Conservation (phyloP, 768 basidiomycete genomes). For the Termitomyces sp. region DNA sequence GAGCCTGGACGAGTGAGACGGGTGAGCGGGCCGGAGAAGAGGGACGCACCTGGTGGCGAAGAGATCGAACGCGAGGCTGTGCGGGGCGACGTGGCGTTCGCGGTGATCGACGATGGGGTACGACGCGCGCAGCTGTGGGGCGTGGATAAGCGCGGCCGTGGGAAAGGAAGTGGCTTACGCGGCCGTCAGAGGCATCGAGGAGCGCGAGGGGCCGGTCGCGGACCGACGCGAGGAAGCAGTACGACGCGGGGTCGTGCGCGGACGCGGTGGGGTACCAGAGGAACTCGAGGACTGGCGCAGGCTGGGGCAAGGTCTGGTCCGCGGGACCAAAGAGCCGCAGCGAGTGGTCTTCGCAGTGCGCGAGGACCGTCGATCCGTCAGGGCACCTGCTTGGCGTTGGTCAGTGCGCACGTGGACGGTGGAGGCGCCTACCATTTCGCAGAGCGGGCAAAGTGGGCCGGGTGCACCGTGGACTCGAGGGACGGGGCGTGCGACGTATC, state of each 20-base stretch:
- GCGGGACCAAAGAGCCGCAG: conserved; percentile 42
- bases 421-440: no score
- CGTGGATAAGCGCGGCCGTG: neutral
- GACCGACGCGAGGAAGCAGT: conserved; percentile 80
- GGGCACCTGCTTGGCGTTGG: conserved; percentile 47
- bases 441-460: no score
- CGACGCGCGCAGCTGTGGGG: conserved; percentile 53
- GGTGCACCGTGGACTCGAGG: no score
- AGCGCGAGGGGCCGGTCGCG: conserved; percentile 84
- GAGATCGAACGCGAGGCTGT: conserved; percentile 74
- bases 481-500: no score
- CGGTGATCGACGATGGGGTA: conserved; percentile 91
- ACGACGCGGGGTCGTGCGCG: conserved; percentile 49
- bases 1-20: conserved; percentile 7
- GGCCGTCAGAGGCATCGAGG: conserved; percentile 71
- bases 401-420: neutral
- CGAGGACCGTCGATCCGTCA: conserved; percentile 65
- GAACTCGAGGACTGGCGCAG: conserved; percentile 73
- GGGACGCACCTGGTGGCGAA: conserved; percentile 52
- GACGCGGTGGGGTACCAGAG: conserved; percentile 84
- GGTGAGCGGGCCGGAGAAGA: neutral
- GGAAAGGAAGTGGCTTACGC: conserved; percentile 34
- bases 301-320: conserved; percentile 34
- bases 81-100: conserved; percentile 88
- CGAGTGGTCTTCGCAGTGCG: conserved; percentile 66